phyloP scores from a whole-genome alignment of 1,139 yeast species.

The Nakaseomyces kungkrabaensis region DNA sequence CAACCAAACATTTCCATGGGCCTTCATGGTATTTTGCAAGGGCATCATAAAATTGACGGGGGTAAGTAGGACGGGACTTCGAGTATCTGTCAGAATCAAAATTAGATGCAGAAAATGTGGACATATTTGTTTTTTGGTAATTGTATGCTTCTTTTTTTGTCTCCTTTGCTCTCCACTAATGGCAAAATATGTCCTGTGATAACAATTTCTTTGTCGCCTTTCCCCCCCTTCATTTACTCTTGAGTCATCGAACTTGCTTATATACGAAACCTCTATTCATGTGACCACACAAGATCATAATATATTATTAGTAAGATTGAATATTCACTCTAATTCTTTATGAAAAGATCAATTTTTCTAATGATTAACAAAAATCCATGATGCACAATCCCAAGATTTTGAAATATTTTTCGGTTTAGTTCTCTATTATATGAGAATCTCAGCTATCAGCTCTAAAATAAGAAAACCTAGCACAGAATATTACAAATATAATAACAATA shows the following conservation, averaged over 20 bases:
- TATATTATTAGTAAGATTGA: no score
- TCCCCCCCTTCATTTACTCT: neutral
- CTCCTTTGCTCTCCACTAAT: neutral
- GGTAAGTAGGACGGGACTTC: constrained; percentile 57
- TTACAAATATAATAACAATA: no score
- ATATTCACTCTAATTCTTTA: no score
- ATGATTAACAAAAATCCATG: no score
- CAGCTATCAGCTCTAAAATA: no score
- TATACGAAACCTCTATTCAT: neutral
- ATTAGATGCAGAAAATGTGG: constrained; percentile 50
- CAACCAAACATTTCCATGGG: constrained; percentile 37
- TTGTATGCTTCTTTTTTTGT: neutral
- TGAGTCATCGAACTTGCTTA: neutral
- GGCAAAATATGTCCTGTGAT: no score
- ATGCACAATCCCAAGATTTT: no score
- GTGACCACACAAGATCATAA: neutral
- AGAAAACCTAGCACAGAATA: no score
- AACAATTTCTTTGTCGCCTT: neutral
- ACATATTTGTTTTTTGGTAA: constrained; percentile 30
- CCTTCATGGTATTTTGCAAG: constrained; percentile 36
- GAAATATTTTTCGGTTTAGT: no score
- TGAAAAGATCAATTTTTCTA: no score
- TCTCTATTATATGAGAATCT: no score
- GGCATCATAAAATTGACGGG: constrained; percentile 40
- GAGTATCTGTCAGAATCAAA: constrained; percentile 54